Evolutionary conservation across 306 rosid species (phyloP).

Genomic region (Oemleria cerasiformis): DNA sequence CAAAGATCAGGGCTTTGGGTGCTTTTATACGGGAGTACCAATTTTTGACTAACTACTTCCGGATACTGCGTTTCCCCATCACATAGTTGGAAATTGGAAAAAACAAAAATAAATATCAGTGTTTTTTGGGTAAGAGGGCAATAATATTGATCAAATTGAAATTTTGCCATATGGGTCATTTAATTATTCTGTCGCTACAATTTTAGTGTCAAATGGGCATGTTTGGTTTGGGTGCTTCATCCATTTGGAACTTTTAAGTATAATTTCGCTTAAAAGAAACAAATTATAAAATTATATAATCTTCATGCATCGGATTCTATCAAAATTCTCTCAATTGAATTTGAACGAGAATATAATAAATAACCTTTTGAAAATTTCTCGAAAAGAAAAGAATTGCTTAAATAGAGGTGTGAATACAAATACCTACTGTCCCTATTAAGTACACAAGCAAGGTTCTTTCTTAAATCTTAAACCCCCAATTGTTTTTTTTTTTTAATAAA

Average conservation of each 20-base stretch:
- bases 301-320: no score
- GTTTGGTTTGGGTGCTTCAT: slow-evolving; percentile 17
- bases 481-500: slow-evolving; percentile 15
- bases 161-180: slow-evolving; percentile 34
- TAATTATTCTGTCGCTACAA: slow-evolving; percentile 33
- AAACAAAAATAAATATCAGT: slow-evolving; percentile 15
- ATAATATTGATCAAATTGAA: slow-evolving; percentile 23
- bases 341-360: no score
- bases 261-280: no score
- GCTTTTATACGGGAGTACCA: slow-evolving; percentile 10
- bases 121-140: neutral
- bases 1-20: slow-evolving; percentile 38
- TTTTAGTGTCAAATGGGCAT: slow-evolving; percentile 23
- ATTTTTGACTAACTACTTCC: slow-evolving; percentile 47
- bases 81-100: slow-evolving; percentile 15
- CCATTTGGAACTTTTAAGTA: neutral
- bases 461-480: neutral
- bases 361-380: no score
- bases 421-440: slow-evolving; percentile 31
- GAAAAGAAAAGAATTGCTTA: slow-evolving; percentile 21
- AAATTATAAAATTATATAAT: no score
- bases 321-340: no score
- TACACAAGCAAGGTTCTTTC: slow-evolving; percentile 15
- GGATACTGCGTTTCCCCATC: slow-evolving; percentile 23
- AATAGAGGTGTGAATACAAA: slow-evolving; percentile 45